Evolutionary conservation across 805 yeast species (phyloP).

Genomic region (Cyberlindnera euphorbiae): DNA sequence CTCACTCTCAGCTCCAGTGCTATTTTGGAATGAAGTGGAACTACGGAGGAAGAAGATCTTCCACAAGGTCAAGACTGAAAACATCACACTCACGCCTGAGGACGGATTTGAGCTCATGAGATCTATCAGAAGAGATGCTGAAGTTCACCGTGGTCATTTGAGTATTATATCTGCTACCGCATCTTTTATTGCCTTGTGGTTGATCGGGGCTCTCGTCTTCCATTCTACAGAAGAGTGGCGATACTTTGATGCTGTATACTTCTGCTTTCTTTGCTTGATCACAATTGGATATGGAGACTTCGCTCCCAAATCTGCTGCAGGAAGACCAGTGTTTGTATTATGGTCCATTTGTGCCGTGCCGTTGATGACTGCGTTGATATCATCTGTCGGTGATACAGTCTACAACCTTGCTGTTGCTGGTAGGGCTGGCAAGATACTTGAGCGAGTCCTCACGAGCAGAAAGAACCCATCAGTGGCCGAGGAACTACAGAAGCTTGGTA

Average conservation of each 20-base stretch:
- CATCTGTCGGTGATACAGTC: slow-evolving; percentile 64
- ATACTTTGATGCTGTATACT: slow-evolving; percentile 69
- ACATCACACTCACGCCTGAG: slow-evolving; percentile 31
- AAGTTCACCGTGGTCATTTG: slow-evolving; percentile 36
- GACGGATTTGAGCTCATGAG: slow-evolving; percentile 57
- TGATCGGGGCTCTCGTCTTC: slow-evolving; percentile 69
- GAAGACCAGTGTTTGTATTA: slow-evolving; percentile 64
- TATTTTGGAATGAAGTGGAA: slow-evolving; percentile 65
- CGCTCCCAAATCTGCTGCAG: slow-evolving; percentile 58
- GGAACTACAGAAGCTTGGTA: background rate
- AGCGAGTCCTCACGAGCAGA: slow-evolving; percentile 3
- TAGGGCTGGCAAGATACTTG: slow-evolving; percentile 6
- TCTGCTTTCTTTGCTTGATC: slow-evolving; percentile 66
- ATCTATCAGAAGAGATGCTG: slow-evolving; percentile 40
- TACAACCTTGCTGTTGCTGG: slow-evolving; percentile 26
- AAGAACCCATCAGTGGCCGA: background rate
- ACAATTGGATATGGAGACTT: slow-evolving; percentile 86
- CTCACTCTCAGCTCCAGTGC: slow-evolving; percentile 56
- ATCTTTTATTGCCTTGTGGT: slow-evolving; percentile 56
- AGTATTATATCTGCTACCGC: too few species aligned
- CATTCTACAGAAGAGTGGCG: slow-evolving; percentile 61
- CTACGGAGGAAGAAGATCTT: slow-evolving; percentile 35
- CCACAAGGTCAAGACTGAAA: slow-evolving; percentile 14
- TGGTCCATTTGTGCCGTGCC: slow-evolving; percentile 88
- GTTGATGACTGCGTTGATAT: slow-evolving; percentile 75